Conservation (phyloP, 352 stramenopile genomes). For the Lagenidium giganteum region DNA sequence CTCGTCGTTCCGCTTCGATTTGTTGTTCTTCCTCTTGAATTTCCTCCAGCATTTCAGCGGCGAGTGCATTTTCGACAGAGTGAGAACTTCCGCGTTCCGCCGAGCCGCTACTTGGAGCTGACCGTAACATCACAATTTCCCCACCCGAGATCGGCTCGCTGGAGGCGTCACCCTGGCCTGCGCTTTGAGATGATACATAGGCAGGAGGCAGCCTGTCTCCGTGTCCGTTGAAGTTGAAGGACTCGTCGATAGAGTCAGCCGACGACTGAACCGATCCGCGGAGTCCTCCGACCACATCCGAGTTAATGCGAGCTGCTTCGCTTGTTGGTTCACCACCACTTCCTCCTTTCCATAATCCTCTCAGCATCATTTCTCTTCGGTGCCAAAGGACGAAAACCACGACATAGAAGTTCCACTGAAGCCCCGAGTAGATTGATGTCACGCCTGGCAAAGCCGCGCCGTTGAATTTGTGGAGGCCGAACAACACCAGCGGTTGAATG, state of each 20-base stretch:
- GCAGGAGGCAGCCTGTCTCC: neutral
- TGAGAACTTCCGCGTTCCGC: too few relatives aligned
- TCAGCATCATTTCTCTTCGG: slow-evolving; percentile 50
- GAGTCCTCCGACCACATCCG: too few relatives aligned
- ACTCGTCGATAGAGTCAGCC: slow-evolving; percentile 57
- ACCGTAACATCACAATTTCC: neutral
- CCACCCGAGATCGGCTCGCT: neutral
- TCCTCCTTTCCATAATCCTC: slow-evolving; percentile 52
- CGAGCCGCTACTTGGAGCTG: neutral
- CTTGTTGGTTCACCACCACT: slow-evolving; percentile 9
- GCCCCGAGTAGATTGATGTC: slow-evolving; percentile 45
- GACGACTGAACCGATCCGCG: slow-evolving; percentile 40
- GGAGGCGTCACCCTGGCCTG: neutral
- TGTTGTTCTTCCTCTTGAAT: too few relatives aligned
- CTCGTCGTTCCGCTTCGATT: too few relatives aligned
- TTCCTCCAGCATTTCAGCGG: too few relatives aligned
- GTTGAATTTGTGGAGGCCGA: slow-evolving; percentile 78
- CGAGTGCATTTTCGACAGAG: too few relatives aligned
- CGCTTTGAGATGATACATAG: neutral
- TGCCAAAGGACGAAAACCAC: slow-evolving; percentile 65
- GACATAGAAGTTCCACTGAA: slow-evolving; percentile 76
- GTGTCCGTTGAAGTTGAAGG: slow-evolving; percentile 16
- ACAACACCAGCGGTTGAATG: slow-evolving; percentile 70
- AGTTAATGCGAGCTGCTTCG: slow-evolving; percentile 1
- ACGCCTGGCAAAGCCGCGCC: slow-evolving; percentile 39